Conservation (phyloP, 257 asterid species). For the Rhazya stricta region DNA sequence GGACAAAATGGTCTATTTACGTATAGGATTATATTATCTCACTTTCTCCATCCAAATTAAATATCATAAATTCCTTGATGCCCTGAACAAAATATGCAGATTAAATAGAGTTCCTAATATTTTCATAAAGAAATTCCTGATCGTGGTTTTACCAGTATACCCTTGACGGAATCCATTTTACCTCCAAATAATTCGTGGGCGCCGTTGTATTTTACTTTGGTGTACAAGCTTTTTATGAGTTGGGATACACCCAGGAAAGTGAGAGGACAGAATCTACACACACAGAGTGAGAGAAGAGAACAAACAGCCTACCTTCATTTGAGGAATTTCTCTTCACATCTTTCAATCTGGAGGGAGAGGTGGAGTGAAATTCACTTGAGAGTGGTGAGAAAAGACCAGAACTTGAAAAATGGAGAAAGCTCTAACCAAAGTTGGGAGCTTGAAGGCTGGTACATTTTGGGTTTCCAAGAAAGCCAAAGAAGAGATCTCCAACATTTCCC, state of each 20-base stretch:
- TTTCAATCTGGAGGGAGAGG: background rate
- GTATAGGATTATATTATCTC: too few species aligned
- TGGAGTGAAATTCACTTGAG: background rate
- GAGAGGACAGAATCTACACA: background rate
- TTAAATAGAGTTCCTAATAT: too few species aligned
- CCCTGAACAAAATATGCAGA: too few species aligned
- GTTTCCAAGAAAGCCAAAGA: conserved; percentile 90
- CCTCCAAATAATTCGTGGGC: conserved; percentile 13
- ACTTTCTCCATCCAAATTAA: too few species aligned
- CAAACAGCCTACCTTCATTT: background rate
- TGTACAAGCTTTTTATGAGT: conserved; percentile 34
- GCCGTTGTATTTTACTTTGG: conserved; percentile 35
- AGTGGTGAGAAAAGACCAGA: background rate
- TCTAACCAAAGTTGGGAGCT: conserved; percentile 71
- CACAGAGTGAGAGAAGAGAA: background rate
- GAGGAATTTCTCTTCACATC: background rate
- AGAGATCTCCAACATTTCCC: conserved; percentile 85
- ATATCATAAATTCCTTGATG: too few species aligned
- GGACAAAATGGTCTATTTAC: too few species aligned
- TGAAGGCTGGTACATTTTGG: conserved; percentile 82
- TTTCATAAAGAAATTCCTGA: too few species aligned
- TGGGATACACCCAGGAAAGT: conserved; percentile 27
- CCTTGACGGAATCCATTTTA: background rate
- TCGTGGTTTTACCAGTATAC: background rate
- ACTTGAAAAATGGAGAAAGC: conserved; percentile 68